phyloP scores from a whole-genome alignment of 1,284 basidiomycete species.

The Sphagnurus paluster region DNA sequence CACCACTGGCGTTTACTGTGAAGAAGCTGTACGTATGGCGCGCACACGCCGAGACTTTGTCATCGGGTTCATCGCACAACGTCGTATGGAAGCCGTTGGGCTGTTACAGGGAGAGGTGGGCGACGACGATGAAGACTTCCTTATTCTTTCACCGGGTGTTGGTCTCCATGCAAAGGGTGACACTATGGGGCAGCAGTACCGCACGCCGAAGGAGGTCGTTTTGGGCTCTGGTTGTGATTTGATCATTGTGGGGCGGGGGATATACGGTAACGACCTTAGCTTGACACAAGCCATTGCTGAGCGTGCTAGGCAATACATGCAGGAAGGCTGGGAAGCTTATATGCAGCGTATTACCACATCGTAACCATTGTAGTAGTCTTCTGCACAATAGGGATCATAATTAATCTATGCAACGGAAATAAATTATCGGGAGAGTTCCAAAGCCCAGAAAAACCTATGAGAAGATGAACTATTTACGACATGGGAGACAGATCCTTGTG shows the following conservation, averaged over 20 bases:
- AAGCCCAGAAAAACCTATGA: not conserved
- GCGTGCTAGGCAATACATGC: constrained; percentile 83
- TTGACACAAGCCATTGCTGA: constrained; percentile 56
- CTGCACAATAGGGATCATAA: not conserved
- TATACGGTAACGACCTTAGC: constrained; percentile 74
- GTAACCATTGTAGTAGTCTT: too few relatives aligned
- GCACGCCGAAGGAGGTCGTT: constrained; percentile 88
- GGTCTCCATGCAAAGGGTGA: constrained; percentile 85
- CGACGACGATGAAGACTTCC: constrained; percentile 67
- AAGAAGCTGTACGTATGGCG: constrained; percentile 87
- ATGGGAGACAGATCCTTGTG: too few relatives aligned
- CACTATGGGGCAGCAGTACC: constrained; percentile 94
- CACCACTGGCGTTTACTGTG: constrained; percentile 84
- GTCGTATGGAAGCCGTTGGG: constrained; percentile 73
- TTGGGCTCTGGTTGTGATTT: constrained; percentile 89
- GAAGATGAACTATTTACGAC: too few relatives aligned
- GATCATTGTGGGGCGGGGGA: constrained; percentile 96
- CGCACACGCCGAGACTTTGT: constrained; percentile 82
- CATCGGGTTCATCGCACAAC: constrained; percentile 93
- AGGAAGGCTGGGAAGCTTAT: constrained; percentile 94
- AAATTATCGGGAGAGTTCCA: not conserved
- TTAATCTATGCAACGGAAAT: not conserved
- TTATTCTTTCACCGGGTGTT: constrained; percentile 93
- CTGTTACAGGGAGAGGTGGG: constrained; percentile 32
- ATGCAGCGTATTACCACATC: constrained; percentile 38